Percentiles rank a stretch among this genome's conserved stretches.
Evolutionary conservation across 164 flowering plant genomes (phyloP).

Genomic region (Magnolia sinica): DNA sequence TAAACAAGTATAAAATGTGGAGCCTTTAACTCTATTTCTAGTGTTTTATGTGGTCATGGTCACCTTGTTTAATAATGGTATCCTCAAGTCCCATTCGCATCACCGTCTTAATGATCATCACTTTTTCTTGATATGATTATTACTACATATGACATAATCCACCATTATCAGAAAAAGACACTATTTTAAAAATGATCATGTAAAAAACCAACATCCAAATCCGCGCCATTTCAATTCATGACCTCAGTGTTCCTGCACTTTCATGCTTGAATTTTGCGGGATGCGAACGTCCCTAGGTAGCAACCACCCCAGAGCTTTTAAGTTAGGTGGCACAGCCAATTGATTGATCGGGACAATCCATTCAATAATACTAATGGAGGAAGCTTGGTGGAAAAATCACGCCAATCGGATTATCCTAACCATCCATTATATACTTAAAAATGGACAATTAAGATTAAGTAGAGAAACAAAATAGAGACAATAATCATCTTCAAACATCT

Average conservation of each 20-base stretch:
- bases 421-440: no score
- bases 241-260: neutral
- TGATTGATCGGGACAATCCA: neutral
- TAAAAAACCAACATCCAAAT: neutral
- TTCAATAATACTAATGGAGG: neutral
- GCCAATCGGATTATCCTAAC: neutral
- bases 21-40: neutral
- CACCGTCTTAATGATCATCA: neutral
- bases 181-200: neutral
- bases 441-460: no score
- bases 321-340: neutral
- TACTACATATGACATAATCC: neutral
- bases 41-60: neutral
- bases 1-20: neutral
- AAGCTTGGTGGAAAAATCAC: neutral
- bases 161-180: neutral
- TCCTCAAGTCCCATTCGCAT: neutral
- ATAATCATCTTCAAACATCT: no score
- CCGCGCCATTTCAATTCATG: neutral
- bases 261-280: neutral
- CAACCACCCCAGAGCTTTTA: neutral
- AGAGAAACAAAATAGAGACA: no score
- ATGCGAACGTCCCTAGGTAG: neutral
- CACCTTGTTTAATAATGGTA: neutral
- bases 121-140: neutral